phyloP scores from a whole-genome alignment of 2,329 filamentous ascomycete genomes.

The Helotiales sp. region DNA sequence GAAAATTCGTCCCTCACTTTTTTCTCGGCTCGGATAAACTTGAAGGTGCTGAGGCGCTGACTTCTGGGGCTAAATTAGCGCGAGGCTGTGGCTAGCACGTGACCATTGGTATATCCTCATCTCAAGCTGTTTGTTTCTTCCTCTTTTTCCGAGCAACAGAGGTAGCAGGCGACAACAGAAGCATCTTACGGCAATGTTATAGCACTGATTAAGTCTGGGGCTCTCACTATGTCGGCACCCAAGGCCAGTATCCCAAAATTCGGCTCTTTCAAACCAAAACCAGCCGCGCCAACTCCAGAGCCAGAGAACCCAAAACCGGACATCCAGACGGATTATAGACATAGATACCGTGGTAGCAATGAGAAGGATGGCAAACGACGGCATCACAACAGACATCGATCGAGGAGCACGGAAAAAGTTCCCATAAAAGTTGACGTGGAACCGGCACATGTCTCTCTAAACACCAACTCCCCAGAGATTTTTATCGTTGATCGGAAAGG shows the following conservation, averaged over 20 bases:
- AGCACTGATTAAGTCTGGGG: conserved; percentile 15
- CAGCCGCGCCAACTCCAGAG: conserved; percentile 22
- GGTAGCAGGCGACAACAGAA: not conserved
- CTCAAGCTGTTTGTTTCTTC: not conserved
- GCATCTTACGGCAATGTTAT: conserved; percentile 24
- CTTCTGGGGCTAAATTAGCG: not conserved
- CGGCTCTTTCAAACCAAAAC: conserved; percentile 70
- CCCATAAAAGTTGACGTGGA: not conserved
- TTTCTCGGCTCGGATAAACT: conserved; percentile 20
- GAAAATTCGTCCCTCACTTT: conserved; percentile 19
- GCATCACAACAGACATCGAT: conserved; percentile 24
- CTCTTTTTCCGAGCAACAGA: not conserved
- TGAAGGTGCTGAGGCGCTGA: not conserved
- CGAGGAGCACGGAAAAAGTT: conserved; percentile 23
- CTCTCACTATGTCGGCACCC: conserved; percentile 34
- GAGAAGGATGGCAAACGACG: conserved; percentile 30
- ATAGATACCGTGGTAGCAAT: conserved; percentile 18
- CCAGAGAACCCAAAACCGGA: conserved; percentile 15
- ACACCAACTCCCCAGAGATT: conserved; percentile 37
- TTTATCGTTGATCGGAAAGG: conserved; percentile 76
- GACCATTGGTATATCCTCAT: not conserved
- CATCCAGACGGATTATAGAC: conserved; percentile 17
- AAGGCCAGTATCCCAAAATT: conserved; percentile 67
- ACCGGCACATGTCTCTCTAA: conserved; percentile 12
- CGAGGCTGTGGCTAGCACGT: conserved; percentile 5